Base-by-base conservation (phyloP, 2,329 filamentous ascomycete genomes). In the Xylaria sp. region DNA sequence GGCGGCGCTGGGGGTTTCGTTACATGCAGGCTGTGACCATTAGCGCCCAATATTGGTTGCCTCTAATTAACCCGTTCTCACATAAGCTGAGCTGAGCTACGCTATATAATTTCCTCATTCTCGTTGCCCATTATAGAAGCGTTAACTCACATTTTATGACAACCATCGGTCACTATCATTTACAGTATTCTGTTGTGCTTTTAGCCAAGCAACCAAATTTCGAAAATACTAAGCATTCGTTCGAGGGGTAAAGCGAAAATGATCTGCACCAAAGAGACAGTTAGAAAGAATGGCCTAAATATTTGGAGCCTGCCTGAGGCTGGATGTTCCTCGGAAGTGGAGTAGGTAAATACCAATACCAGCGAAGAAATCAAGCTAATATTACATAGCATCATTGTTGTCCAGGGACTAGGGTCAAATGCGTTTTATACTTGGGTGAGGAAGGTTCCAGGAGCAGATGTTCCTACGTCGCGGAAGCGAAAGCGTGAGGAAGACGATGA, bases 341-440 rank as follows among this genome's bases (percentile, higher is more conserved):
- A 53, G 50, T 53, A 53, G n/a, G 50, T 30, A 27, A 51, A 30
- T 51, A 51, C 24, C 48, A 32, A 53, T 6, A 32, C 12, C 1
- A 53, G 12, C 11, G 9, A 27, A 53, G 17, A n/a, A 3, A n/a
- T 32, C 5, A 53, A 14, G 50, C 50, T 53, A 53, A 53, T 32
- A 14, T 32, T 30, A 8, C 2, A 48, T 21, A 53, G 50, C 24
- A 53, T 53, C 27, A 53, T 53, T 53, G 50, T 24, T n/a, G 50
- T 53, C 12, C 50, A 53, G 27, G 50, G 50, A 32, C 50, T 53
- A 4, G 24, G 24, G 3, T 17, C 50, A 9, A 24, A 53, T 32
- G 24, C 50, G 24, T 53, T 32, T n/a, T 53, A 53, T 53, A 53
- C 24, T 32, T 53, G 50, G 50, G 50, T 53, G 9, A 53, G 12